A percentile compares a stretch with the other conserved stretches of the same genome.
phyloP scores from a whole-genome alignment of 164 flowering plant species.

The Aristolochia fimbriata region DNA sequence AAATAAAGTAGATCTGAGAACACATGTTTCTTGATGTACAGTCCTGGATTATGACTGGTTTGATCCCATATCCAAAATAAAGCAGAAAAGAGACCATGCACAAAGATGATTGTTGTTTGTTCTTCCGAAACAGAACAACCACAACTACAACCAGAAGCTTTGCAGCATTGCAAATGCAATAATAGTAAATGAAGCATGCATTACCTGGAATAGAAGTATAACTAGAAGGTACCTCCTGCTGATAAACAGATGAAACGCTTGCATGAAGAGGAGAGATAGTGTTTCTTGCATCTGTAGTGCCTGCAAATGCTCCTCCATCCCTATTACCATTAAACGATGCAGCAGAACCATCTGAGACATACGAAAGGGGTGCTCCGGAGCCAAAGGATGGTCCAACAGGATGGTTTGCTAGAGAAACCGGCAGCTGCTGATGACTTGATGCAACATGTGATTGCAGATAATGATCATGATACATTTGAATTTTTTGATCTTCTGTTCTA shows the following conservation, averaged over 20 bases:
- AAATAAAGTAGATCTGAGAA: too few species aligned
- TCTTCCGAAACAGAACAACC: neutral
- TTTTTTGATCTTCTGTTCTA: conserved; percentile 39
- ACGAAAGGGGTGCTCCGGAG: conserved; percentile 30
- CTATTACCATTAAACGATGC: conserved; percentile 19
- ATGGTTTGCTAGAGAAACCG: conserved; percentile 25
- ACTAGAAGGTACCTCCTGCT: conserved; percentile 99
- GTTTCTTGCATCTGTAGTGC: conserved; percentile 25
- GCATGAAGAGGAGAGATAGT: conserved; percentile 27
- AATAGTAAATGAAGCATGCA: conserved; percentile 18
- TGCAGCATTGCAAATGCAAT: conserved; percentile 23
- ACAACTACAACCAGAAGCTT: neutral
- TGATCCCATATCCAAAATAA: neutral
- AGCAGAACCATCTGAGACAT: conserved; percentile 33
- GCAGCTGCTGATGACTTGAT: conserved; percentile 38
- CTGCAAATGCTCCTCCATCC: conserved; percentile 41
- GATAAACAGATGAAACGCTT: conserved; percentile 47
- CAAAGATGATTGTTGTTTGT: neutral
- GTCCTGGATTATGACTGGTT: conserved; percentile 4
- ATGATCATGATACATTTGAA: conserved; percentile 38
- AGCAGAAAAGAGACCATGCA: neutral
- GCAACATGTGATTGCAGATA: conserved; percentile 19
- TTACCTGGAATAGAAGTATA: conserved; percentile 99
- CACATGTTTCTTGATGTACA: neutral
- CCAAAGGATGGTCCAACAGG: conserved; percentile 22